Evolutionary conservation across 345 rosid species (phyloP).

Genomic region (Noccaea caerulescens): DNA sequence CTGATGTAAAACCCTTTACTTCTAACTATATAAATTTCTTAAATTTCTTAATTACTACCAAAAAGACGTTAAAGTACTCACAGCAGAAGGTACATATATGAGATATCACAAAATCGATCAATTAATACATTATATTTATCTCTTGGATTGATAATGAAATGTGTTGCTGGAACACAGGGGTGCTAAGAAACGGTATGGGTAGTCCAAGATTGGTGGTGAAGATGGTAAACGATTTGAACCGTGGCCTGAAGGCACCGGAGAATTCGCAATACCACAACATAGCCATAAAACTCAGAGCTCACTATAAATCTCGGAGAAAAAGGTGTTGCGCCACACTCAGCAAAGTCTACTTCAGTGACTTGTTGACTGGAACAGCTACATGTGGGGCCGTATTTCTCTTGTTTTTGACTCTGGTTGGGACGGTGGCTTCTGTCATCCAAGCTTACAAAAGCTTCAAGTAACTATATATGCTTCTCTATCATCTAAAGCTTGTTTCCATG

Average conservation of each 20-base stretch:
- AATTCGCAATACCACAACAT: not conserved
- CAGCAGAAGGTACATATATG: not conserved
- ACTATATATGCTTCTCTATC: slow-evolving; percentile 3
- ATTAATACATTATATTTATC: not conserved
- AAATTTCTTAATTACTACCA: slow-evolving; percentile 4
- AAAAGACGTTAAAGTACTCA: not conserved
- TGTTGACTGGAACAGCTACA: slow-evolving; percentile 22
- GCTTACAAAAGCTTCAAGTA: slow-evolving; percentile 15
- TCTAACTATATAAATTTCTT: slow-evolving; percentile 3
- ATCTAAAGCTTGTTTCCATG: not conserved
- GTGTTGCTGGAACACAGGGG: not conserved
- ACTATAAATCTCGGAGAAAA: slow-evolving; percentile 5
- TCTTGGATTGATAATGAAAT: not conserved
- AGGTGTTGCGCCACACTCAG: not conserved
- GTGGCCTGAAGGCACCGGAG: not conserved
- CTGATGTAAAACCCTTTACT: not conserved
- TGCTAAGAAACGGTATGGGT: not conserved
- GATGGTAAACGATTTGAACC: not conserved
- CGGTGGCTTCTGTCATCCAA: slow-evolving; percentile 23
- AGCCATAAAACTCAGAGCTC: slow-evolving; percentile 12
- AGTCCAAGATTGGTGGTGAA: slow-evolving; percentile 11
- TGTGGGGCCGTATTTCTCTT: not conserved
- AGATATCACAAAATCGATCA: not conserved
- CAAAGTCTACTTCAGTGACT: not conserved
- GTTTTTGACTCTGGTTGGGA: not conserved